These are phyloP conservation scores for Trametes polyzona DNA, from an alignment of 1,284 basidiomycete species.

Conservation along the genomic window DNA sequence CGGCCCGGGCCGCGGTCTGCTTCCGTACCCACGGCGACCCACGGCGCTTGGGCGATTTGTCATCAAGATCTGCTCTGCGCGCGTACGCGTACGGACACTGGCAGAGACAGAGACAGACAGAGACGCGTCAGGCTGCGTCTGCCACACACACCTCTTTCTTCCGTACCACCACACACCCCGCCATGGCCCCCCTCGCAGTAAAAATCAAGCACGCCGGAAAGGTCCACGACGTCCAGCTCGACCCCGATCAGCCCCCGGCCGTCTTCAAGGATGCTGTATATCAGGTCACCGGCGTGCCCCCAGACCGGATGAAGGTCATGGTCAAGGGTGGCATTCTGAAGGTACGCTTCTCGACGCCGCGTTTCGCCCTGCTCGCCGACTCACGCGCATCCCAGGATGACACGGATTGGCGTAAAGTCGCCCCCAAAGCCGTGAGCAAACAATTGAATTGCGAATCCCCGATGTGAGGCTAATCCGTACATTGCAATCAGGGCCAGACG, in stretches of 20 bases:
- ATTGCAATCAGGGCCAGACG: constrained; percentile 60
- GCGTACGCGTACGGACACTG: constrained; percentile 24
- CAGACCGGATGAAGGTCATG: constrained; percentile 97
- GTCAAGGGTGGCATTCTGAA: constrained; percentile 93
- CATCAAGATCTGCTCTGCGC: constrained; percentile 21
- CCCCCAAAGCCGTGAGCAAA: constrained; percentile 70
- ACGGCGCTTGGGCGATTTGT: constrained; percentile 24
- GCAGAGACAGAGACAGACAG: too few species aligned
- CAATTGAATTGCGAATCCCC: background rate
- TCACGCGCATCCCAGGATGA: constrained; percentile 66
- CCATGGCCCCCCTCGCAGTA: constrained; percentile 70
- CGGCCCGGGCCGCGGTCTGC: constrained; percentile 3
- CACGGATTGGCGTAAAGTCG: constrained; percentile 82
- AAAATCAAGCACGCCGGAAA: constrained; percentile 94
- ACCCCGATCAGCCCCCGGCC: constrained; percentile 68
- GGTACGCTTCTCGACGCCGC: constrained; percentile 43
- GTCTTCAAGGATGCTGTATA: constrained; percentile 87
- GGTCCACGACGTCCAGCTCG: constrained; percentile 65
- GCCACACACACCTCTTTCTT: constrained; percentile 6
- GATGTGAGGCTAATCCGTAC: background rate
- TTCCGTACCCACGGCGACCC: too few species aligned
- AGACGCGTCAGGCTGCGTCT: constrained; percentile 23
- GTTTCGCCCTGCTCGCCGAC: background rate
- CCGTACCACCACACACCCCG: constrained; percentile 16
- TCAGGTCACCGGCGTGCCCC: constrained; percentile 83